Evolutionary conservation across 371 early-diverging fungal species (phyloP).

Genomic region (Syncephalastrum contaminatum): DNA sequence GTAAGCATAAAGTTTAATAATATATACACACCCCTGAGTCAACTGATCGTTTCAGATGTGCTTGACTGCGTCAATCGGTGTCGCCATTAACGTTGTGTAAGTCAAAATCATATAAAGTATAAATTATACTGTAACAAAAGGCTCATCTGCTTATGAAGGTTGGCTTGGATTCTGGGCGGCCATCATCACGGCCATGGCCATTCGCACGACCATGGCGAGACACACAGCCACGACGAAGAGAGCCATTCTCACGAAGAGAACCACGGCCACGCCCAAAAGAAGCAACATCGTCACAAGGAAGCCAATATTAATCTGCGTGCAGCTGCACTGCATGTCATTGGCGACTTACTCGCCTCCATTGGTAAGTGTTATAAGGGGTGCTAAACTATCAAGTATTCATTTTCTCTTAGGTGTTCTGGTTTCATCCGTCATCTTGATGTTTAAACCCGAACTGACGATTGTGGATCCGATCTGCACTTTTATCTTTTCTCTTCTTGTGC

Average conservation of each 20-base stretch:
- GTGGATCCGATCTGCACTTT: conserved; percentile 89
- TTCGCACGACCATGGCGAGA: conserved; percentile 17
- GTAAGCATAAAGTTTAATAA: conserved; percentile 21
- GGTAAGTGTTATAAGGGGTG: conserved; percentile 31
- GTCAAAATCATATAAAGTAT: conserved; percentile 5
- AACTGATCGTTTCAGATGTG: conserved; percentile 60
- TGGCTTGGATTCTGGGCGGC: conserved; percentile 51
- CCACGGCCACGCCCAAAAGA: neutral
- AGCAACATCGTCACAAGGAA: conserved; percentile 14
- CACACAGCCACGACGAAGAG: conserved; percentile 32
- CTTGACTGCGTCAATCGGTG: conserved; percentile 69
- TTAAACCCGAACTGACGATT: conserved; percentile 65
- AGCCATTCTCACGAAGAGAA: conserved; percentile 4
- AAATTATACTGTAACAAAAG: too few relatives aligned
- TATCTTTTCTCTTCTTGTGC: conserved; percentile 77
- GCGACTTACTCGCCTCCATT: conserved; percentile 81
- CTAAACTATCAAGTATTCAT: neutral
- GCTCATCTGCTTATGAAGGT: conserved; percentile 15
- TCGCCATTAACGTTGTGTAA: conserved; percentile 77
- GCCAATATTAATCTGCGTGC: conserved; percentile 73
- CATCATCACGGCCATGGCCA: conserved; percentile 45
- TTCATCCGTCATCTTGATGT: conserved; percentile 73
- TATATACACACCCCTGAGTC: neutral
- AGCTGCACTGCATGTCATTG: conserved; percentile 81
- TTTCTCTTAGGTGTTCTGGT: conserved; percentile 65